phyloP scores from a whole-genome alignment of 805 yeast genomes.

The Teunomyces aglyptinius region DNA sequence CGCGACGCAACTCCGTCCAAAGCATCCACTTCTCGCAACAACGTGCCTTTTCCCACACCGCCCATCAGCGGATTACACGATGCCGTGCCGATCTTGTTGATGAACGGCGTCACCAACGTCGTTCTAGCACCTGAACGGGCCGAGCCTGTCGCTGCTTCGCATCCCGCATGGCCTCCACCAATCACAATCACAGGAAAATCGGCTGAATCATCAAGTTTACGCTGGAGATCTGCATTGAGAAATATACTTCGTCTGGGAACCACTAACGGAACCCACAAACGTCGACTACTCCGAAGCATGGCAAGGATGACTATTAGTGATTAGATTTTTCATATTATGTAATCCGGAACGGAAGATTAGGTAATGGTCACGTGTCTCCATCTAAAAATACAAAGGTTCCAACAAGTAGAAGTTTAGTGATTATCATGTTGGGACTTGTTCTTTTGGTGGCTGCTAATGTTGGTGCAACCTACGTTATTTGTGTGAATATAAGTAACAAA shows the following conservation, averaged over 20 bases:
- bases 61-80: slow-evolving; percentile 98
- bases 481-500: too few relatives aligned
- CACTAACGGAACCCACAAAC: not conserved
- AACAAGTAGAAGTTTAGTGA: too few relatives aligned
- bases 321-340: too few relatives aligned
- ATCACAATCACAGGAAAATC: slow-evolving; percentile 72
- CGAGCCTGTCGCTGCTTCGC: slow-evolving; percentile 94
- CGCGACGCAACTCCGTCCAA: slow-evolving; percentile 86
- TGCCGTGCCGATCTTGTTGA: slow-evolving; percentile 82
- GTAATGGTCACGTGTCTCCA: not conserved
- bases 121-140: slow-evolving; percentile 80
- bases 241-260: slow-evolving; percentile 1
- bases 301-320: too few relatives aligned
- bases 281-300: slow-evolving; percentile 1
- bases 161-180: slow-evolving; percentile 99
- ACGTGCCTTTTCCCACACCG: slow-evolving; percentile 96
- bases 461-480: too few relatives aligned
- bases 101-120: slow-evolving; percentile 71
- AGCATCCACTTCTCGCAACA: slow-evolving; percentile 91
- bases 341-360: too few relatives aligned
- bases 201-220: slow-evolving; percentile 3
- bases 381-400: too few relatives aligned
- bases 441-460: too few relatives aligned
- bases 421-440: too few relatives aligned
- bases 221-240: slow-evolving; percentile 23